These are phyloP conservation scores for Coemansia umbellata DNA, from an alignment of 192 early-diverging fungal genomes.

Conservation along the genomic window DNA sequence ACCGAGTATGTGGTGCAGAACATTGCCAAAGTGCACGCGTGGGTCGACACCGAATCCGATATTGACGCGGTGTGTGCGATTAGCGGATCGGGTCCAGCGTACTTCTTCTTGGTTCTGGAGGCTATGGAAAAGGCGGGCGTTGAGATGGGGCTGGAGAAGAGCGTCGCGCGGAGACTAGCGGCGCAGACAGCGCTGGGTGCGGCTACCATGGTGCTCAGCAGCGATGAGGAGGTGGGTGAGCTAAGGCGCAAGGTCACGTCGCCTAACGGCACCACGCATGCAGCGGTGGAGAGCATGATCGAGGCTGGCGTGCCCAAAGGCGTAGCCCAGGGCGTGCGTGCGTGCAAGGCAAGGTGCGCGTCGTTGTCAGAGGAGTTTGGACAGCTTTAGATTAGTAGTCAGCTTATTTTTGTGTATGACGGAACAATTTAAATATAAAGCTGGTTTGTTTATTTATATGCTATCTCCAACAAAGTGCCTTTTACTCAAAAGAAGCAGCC, in stretches of 20 bases:
- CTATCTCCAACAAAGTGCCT: too few species aligned
- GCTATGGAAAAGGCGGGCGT: conserved; percentile 78
- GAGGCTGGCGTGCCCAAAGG: conserved; percentile 41
- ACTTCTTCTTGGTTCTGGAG: conserved; percentile 93
- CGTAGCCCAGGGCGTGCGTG: conserved; percentile 19
- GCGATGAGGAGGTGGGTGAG: conserved; percentile 65
- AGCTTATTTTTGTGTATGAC: too few species aligned
- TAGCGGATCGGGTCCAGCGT: conserved; percentile 93
- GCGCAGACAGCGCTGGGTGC: conserved; percentile 92
- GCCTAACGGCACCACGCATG: conserved; percentile 91
- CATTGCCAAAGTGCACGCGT: conserved; percentile 77
- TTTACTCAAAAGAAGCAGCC: too few species aligned
- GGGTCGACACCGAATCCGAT: conserved; percentile 71
- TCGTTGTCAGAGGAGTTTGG: conserved; percentile 42
- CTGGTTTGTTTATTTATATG: too few species aligned
- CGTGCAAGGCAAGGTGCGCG: conserved; percentile 26
- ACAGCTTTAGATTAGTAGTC: conserved; percentile 17
- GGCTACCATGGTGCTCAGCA: conserved; percentile 74
- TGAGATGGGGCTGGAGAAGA: conserved; percentile 66
- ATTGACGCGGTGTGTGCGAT: conserved; percentile 87
- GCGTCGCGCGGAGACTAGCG: conserved; percentile 73
- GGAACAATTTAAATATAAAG: too few species aligned
- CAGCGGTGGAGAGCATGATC: conserved; percentile 77
- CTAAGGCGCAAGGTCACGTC: conserved; percentile 86
- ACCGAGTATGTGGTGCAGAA: conserved; percentile 68